phyloP scores from a whole-genome alignment of 768 basidiomycete genomes.

The Pleurotus tuber-regium region DNA sequence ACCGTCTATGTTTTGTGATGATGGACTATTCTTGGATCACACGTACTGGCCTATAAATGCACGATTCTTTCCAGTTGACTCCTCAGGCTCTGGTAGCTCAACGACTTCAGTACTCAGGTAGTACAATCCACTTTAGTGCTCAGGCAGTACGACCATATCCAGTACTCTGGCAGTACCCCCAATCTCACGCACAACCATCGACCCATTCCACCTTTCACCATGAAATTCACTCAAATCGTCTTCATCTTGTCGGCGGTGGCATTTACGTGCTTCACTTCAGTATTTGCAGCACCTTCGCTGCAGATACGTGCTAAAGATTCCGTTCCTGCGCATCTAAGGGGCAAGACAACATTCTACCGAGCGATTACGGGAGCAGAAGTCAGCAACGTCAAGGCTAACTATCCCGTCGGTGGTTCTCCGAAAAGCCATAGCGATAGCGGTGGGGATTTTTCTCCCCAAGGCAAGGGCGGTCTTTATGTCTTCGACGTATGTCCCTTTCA shows the following conservation, averaged over 20 bases:
- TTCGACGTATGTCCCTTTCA: not conserved
- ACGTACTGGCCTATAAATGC: too few species aligned
- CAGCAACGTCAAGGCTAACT: not conserved
- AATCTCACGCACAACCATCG: not conserved
- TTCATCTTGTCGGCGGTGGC: not conserved
- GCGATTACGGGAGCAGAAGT: not conserved
- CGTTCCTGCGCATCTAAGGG: not conserved
- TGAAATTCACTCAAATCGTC: not conserved
- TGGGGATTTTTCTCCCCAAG: not conserved
- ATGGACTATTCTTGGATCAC: too few species aligned
- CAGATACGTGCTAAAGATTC: not conserved
- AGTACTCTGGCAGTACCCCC: not conserved
- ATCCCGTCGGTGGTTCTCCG: not conserved
- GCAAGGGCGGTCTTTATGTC: not conserved
- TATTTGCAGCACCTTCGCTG: not conserved
- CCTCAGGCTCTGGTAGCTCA: not conserved
- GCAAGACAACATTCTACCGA: not conserved
- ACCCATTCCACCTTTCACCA: not conserved
- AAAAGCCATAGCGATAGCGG: not conserved
- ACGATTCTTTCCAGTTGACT: too few species aligned
- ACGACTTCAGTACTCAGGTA: too few species aligned
- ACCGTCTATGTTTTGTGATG: too few species aligned
- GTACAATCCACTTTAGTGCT: too few species aligned
- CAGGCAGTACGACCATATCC: too few species aligned
- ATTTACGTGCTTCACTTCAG: not conserved